Percentiles rank a stretch among this genome's conserved stretches.
Evolutionary conservation across 495 filamentous ascomycete species (phyloP).

Genomic region (Penicillium odoratum): DNA sequence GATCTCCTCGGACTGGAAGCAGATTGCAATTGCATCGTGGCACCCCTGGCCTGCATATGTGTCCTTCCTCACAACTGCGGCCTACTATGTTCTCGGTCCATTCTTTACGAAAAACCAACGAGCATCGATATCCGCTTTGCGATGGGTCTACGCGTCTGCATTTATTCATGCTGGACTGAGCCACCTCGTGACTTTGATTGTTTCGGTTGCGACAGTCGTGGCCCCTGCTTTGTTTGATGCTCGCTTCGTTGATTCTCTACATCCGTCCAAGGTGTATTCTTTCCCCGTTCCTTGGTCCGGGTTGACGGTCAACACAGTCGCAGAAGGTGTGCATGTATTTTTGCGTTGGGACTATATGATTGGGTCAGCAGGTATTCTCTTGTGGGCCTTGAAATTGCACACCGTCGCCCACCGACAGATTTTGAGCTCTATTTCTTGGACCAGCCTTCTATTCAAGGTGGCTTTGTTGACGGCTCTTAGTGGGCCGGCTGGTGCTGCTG

Average conservation of each 20-base stretch:
- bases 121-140: conserved; percentile 44
- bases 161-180: conserved; percentile 47
- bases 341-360: conserved; percentile 61
- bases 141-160: conserved; percentile 56
- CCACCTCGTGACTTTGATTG: conserved; percentile 47
- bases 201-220: conserved; percentile 42
- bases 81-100: conserved; percentile 34
- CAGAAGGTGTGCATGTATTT: conserved; percentile 51
- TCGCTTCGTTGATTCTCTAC: conserved; percentile 32
- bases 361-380: conserved; percentile 47
- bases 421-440: conserved; percentile 28
- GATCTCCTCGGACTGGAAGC: conserved; percentile 50
- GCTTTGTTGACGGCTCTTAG: conserved; percentile 41
- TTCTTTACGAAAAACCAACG: conserved; percentile 35
- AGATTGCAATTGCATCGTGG: conserved; percentile 59
- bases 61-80: conserved; percentile 33
- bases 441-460: conserved; percentile 35
- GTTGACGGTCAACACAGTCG: conserved; percentile 41
- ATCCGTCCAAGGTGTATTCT: conserved; percentile 40
- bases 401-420: conserved; percentile 37
- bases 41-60: conserved; percentile 58
- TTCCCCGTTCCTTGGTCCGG: conserved; percentile 44
- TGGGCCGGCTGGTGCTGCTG: conserved; percentile 51
- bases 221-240: conserved; percentile 40
- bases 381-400: conserved; percentile 56